Evolutionary conservation across 2,329 filamentous ascomycete species (phyloP), one percentile per base, ranked within the genome.

Genomic region (Nothopassalora personata): DNA sequence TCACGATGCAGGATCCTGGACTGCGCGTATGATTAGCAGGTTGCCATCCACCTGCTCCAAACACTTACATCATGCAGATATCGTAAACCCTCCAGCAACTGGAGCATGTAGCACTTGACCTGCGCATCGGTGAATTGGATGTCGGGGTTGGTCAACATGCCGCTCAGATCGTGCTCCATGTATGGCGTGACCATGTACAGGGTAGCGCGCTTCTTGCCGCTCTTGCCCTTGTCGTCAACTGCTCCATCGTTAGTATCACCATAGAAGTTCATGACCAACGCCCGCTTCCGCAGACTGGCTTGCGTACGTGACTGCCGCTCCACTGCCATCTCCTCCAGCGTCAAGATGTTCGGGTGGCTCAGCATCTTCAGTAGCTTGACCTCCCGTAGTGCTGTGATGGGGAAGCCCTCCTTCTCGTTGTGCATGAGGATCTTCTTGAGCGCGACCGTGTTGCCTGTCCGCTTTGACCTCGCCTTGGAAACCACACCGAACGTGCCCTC

Each of bases 141-240:
- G 6, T 87, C 86, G 9, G 93, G 93, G 69, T 99, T 99, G 74
- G 97, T 94, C 68, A 99, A 86, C 31, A 99, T 84, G 48, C 94
- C 94, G 8, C 93, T 96, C n/a, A 99, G 83, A 76, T 99, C 94
- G 76, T 99, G 94, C 68, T 97, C 92, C 91, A 97, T 97, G 75
- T 99, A 99, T 6, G 93, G 94, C 48, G 88, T 97, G 54, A 96
- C 93, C 94, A 99, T 99, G 77, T 97, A 97, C 81, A 99, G 91
- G 67, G 92, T 92, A 3, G 88, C 87, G 60, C 87, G 85, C 67
- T 80, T 80, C 67, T 76, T 70, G 74, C 81, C 76, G 78, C 51
- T 66, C 61, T 70, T 72, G 52, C 64, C 65, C 58, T 72, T 71
- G n/a, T 68, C 67, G 54, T 72, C 70, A 33, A 59, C 65, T 66